Percentiles rank a stretch among this genome's conserved stretches.
These are phyloP conservation scores for Aspergillus oerlinghausenensis DNA, from an alignment of 2,329 filamentous ascomycete genomes.

Conservation along the genomic window DNA sequence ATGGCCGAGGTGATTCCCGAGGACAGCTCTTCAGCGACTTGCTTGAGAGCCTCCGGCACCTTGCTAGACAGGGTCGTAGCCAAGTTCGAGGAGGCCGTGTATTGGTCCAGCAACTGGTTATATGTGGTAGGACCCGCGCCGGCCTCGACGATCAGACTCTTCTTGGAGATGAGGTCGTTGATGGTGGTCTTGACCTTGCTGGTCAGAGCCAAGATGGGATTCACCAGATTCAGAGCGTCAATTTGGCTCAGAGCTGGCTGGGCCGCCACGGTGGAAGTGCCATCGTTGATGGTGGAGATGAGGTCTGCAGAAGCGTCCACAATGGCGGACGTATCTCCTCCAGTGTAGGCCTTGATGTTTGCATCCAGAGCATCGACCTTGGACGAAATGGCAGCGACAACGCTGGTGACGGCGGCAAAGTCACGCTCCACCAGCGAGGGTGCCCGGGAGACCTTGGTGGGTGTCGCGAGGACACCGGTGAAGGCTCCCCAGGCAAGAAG, in stretches of 20 bases:
- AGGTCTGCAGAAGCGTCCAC: constrained; percentile 13
- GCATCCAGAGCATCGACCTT: constrained; percentile 14
- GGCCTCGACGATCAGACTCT: background rate
- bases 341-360: constrained; percentile 17
- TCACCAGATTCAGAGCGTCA: constrained; percentile 19
- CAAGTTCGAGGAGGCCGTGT: background rate
- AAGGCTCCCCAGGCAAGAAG: constrained; percentile 10
- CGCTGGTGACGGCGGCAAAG: constrained; percentile 9
- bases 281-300: constrained; percentile 16
- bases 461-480: constrained; percentile 8
- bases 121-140: background rate
- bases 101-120: background rate
- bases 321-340: constrained; percentile 12
- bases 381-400: constrained; percentile 9
- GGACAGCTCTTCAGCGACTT: background rate
- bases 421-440: constrained; percentile 12
- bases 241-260: constrained; percentile 12
- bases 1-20: background rate
- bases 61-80: background rate
- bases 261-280: constrained; percentile 14
- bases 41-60: background rate
- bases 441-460: constrained; percentile 4
- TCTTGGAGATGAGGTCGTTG: background rate
- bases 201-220: constrained; percentile 17
- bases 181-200: constrained; percentile 14